Evolutionary conservation across 2,329 filamentous ascomycete species (phyloP), one percentile per base, ranked within the genome.

Genomic region (Cryphonectria japonica): DNA sequence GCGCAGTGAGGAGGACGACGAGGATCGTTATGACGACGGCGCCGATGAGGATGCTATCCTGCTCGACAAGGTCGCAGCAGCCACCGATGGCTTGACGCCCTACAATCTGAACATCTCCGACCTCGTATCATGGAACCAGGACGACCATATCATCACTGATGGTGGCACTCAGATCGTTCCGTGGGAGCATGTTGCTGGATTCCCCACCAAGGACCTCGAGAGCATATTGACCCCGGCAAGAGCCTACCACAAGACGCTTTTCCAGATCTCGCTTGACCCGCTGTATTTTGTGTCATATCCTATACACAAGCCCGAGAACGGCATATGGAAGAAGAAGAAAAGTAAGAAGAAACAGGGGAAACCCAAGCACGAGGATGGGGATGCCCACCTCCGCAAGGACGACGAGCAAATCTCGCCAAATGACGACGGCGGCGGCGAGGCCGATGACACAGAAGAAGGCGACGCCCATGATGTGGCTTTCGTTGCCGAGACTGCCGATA

Each of bases 251-350:
- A 97, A 95, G 82, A 89, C 87, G 75, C 88, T 90, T 34, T 97
- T 97, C 77, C 93, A 97, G 78, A 85, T 97, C 71, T 92, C 91
- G 0, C 84, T 97, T 11, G 93, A 97, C 76, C 91, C 93, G 62
- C 83, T 95, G 57, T 89, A 91, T 70, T 96, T 93, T 77, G 85
- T 97, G 26, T 94, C 94, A 0, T 94, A 93, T 80, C 94, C 94
- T 5, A 89, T 97, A 57, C 94, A 95, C 80, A 92, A 94, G 54
- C 90, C 91, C 1, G 90, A 93, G 76, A 92, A 93, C 79, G 93
- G 93, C 1, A 86, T 86, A 57, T 96, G 93, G 93, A 86, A 86
- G 77, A 93, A 91, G 82, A 88, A 86, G 82, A 88, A 86, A 78
- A 87, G 86, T 76, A 88, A 83, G 75, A 78, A 78, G 77, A 82